Evolutionary conservation across 176 grass and related monocot species (phyloP).

Genomic region (Metroxylon sagu): DNA sequence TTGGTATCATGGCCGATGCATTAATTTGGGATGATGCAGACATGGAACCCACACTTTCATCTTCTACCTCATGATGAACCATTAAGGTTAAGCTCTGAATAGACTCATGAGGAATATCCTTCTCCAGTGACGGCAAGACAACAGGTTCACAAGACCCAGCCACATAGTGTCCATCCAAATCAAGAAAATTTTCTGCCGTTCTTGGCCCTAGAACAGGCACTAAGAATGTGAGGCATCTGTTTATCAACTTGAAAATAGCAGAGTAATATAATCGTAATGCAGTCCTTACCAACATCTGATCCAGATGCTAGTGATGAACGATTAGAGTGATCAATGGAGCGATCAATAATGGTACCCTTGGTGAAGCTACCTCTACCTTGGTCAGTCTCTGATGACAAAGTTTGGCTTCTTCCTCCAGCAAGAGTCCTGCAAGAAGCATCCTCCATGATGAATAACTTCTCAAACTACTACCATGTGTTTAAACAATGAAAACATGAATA

Average conservation of each 20-base stretch:
- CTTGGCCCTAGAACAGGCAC: constrained; percentile 20
- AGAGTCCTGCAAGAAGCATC: constrained; percentile 28
- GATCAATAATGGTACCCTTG: constrained; percentile 31
- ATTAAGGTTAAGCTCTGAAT: constrained; percentile 28
- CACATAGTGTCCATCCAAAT: constrained; percentile 23
- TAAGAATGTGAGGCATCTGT: constrained; percentile 5
- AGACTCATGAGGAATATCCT: constrained; percentile 21
- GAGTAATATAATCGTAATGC: no score
- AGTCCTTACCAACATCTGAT: constrained; percentile 44
- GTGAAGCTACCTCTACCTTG: constrained; percentile 17
- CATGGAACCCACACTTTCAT: constrained; percentile 17
- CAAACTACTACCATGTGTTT: not conserved
- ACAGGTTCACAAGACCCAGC: constrained; percentile 19
- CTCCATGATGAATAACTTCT: constrained; percentile 20
- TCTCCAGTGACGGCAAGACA: constrained; percentile 28
- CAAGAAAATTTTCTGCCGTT: constrained; percentile 25
- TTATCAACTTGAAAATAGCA: constrained; percentile 2
- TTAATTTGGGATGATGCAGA: constrained; percentile 19
- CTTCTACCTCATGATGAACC: constrained; percentile 19
- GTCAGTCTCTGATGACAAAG: constrained; percentile 11
- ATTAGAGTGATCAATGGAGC: constrained; percentile 37
- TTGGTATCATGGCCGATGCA: constrained; percentile 13
- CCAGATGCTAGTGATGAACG: constrained; percentile 46
- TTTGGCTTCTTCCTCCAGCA: constrained; percentile 41
- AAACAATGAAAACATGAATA: no score